A percentile compares a stretch with the other conserved stretches of the same genome.
Conservation (phyloP, 208 protist genomes). For the Leptomonas seymouri region DNA sequence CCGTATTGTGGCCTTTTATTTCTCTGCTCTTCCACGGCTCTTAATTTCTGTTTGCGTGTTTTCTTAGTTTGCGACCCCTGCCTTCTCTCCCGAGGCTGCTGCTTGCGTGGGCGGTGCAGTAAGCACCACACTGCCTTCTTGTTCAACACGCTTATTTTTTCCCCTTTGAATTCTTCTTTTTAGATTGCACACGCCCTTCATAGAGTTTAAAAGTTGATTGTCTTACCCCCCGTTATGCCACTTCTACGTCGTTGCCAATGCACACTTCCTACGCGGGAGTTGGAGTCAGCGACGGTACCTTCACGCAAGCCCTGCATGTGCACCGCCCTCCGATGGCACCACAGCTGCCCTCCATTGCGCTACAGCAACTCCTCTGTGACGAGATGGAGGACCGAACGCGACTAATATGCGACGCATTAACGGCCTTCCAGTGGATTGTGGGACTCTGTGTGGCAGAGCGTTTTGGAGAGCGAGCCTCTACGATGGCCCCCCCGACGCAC, state of each 20-base stretch:
- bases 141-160: too few relatives aligned
- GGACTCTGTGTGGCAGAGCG: slow-evolving; percentile 43
- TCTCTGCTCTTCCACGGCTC: too few relatives aligned
- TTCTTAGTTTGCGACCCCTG: too few relatives aligned
- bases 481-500: not conserved
- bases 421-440: slow-evolving; percentile 76
- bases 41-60: too few relatives aligned
- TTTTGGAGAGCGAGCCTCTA: slow-evolving; percentile 52
- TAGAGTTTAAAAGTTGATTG: too few relatives aligned
- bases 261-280: not conserved
- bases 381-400: slow-evolving; percentile 62
- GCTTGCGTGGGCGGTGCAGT: too few relatives aligned
- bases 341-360: not conserved
- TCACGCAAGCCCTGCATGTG: slow-evolving; percentile 20
- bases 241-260: not conserved
- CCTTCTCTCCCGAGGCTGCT: too few relatives aligned
- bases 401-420: slow-evolving; percentile 66
- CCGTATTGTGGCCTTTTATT: too few relatives aligned
- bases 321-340: not conserved
- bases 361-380: slow-evolving; percentile 49
- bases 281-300: slow-evolving; percentile 22
- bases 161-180: too few relatives aligned
- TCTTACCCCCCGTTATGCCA: not conserved
- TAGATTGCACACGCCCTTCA: too few relatives aligned
- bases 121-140: too few relatives aligned